Conservation (phyloP, 1,139 yeast species). For the Yamadazyma songkhlaensis region DNA sequence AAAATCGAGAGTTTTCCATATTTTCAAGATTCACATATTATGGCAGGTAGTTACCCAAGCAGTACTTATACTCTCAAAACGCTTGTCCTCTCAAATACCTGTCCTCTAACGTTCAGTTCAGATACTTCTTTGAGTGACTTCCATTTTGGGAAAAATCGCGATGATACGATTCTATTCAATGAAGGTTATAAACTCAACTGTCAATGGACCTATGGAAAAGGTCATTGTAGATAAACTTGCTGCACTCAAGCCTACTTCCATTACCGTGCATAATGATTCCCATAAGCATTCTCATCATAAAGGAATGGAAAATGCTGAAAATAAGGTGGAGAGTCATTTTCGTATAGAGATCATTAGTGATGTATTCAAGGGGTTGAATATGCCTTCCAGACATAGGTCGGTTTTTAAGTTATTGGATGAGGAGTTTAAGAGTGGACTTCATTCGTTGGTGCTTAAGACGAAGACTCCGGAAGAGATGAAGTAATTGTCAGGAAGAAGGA, state of each 20-base stretch:
- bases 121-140: no score
- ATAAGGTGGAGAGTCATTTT: constrained; percentile 84
- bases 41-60: no score
- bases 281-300: constrained; percentile 87
- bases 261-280: constrained; percentile 76
- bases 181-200: constrained; percentile 15
- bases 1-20: no score
- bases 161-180: constrained; percentile 8
- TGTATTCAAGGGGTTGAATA: constrained; percentile 59
- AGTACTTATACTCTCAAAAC: no score
- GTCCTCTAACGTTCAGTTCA: no score
- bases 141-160: constrained; percentile 1
- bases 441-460: constrained; percentile 85
- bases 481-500: background rate
- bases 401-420: constrained; percentile 69
- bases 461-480: constrained; percentile 51
- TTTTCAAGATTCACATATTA: no score
- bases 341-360: constrained; percentile 69
- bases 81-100: no score
- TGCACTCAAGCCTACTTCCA: constrained; percentile 45
- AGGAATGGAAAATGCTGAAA: constrained; percentile 72
- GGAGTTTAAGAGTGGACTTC: constrained; percentile 76
- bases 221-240: constrained; percentile 37
- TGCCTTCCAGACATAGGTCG: constrained; percentile 78
- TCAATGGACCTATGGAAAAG: constrained; percentile 52